Percentiles rank a stretch among this genome's conserved stretches.
phyloP scores from a whole-genome alignment of 257 asterid genomes.

The Scutellaria minor region DNA sequence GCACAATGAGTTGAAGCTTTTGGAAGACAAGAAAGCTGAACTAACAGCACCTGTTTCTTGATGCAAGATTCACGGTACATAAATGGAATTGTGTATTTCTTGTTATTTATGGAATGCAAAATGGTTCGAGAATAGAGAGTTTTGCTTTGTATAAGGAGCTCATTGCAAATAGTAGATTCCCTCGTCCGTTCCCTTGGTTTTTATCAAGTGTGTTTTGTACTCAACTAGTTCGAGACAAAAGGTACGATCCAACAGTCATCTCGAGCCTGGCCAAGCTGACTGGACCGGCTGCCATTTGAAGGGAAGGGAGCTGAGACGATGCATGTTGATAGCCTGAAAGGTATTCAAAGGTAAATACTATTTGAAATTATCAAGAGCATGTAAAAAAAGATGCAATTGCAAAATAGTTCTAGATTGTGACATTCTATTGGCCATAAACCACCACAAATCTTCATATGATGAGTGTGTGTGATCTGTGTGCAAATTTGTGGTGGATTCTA shows the following conservation, averaged over 20 bases:
- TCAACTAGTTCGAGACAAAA: background rate
- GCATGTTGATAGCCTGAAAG: background rate
- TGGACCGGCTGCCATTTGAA: background rate
- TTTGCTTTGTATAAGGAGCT: constrained; percentile 13
- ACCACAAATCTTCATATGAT: too few species aligned
- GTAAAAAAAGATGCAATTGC: too few species aligned
- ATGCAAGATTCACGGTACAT: constrained; percentile 11
- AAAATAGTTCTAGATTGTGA: too few species aligned
- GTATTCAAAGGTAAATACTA: too few species aligned
- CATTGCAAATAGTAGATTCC: constrained; percentile 12
- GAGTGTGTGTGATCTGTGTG: too few species aligned
- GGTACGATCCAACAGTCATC: background rate
- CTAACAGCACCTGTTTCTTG: constrained; percentile 35
- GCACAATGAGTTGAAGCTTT: constrained; percentile 79
- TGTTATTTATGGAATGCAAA: constrained; percentile 27
- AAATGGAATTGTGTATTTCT: constrained; percentile 31
- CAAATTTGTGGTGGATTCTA: too few species aligned
- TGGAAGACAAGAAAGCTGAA: constrained; percentile 71
- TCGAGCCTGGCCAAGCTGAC: background rate
- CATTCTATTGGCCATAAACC: too few species aligned
- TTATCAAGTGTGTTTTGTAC: background rate
- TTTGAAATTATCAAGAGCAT: too few species aligned
- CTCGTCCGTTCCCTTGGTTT: background rate
- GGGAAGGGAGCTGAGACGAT: background rate
- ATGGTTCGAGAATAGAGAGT: background rate